Conservation (phyloP, 345 rosid species). For the Dipteronia dyeriana region DNA sequence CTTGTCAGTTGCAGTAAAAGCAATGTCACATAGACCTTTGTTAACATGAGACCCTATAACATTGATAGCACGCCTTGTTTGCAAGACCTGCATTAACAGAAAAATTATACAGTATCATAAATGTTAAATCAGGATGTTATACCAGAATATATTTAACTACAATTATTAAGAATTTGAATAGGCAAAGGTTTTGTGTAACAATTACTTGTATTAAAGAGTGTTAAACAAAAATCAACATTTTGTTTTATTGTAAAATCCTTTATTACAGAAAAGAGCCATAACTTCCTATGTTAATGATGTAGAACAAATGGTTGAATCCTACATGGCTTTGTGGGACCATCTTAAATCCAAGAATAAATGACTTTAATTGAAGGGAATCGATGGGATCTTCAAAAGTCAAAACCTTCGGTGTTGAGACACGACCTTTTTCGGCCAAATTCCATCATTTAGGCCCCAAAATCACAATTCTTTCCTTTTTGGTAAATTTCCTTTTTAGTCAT, state of each 20-base stretch:
- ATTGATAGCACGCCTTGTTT: conserved; percentile 47
- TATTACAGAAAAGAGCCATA: too few species aligned
- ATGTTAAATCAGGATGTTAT: conserved; percentile 4
- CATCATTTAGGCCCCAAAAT: too few species aligned
- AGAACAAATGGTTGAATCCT: too few species aligned
- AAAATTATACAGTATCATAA: conserved; percentile 3
- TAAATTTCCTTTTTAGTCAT: too few species aligned
- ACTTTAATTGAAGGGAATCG: too few species aligned
- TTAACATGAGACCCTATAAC: conserved; percentile 49
- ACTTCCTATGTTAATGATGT: not conserved
- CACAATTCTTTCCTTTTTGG: too few species aligned
- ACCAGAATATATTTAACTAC: not conserved
- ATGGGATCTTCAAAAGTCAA: too few species aligned
- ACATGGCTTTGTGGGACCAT: too few species aligned
- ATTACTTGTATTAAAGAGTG: not conserved
- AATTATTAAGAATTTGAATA: not conserved
- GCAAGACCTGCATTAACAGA: conserved; percentile 56
- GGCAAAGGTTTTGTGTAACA: not conserved
- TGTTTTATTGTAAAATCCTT: not conserved
- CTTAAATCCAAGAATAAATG: too few species aligned
- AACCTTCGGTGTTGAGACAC: too few species aligned
- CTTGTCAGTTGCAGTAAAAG: conserved; percentile 51
- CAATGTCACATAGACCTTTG: conserved; percentile 71
- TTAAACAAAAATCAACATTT: not conserved
- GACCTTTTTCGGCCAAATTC: too few species aligned